These are phyloP conservation scores for Aspergillus tubingensis DNA, from an alignment of 2,329 filamentous ascomycete species.

Conservation along the genomic window DNA sequence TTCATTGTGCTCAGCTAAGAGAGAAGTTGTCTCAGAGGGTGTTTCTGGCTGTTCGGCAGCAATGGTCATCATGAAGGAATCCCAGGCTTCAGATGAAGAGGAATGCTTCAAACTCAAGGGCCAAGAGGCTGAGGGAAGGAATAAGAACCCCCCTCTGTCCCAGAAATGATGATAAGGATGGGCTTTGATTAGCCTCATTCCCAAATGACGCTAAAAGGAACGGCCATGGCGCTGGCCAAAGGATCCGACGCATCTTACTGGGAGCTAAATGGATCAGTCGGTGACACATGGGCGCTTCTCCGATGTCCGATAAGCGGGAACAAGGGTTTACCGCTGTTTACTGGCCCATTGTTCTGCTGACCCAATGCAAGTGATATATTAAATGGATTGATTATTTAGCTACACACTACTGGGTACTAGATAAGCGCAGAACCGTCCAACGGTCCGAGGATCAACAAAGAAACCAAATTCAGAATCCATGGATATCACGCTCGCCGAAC, in stretches of 20 bases:
- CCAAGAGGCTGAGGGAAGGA: background rate
- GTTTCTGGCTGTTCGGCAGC: background rate
- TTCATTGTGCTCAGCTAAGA: background rate
- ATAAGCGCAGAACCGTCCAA: background rate
- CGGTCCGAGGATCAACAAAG: background rate
- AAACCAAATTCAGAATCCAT: conserved; percentile 3
- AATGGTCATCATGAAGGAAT: background rate
- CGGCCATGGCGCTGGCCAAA: background rate
- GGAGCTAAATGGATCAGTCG: background rate
- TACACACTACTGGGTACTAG: background rate
- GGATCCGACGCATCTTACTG: background rate
- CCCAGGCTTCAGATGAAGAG: background rate
- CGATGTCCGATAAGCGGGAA: background rate
- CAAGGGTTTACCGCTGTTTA: too few relatives aligned
- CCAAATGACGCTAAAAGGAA: background rate
- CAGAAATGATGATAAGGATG: background rate
- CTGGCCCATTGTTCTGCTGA: background rate
- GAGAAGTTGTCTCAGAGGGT: background rate
- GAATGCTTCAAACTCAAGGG: background rate
- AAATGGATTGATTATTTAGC: background rate
- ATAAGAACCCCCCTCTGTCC: background rate
- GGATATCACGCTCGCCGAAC: conserved; percentile 10
- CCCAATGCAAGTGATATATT: background rate
- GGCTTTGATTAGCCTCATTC: background rate
- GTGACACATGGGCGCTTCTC: background rate